Evolutionary conservation across 129 eudicot species (phyloP), one percentile per base, ranked within the genome.

Genomic region (Pseudognaphalium luteoalbum): DNA sequence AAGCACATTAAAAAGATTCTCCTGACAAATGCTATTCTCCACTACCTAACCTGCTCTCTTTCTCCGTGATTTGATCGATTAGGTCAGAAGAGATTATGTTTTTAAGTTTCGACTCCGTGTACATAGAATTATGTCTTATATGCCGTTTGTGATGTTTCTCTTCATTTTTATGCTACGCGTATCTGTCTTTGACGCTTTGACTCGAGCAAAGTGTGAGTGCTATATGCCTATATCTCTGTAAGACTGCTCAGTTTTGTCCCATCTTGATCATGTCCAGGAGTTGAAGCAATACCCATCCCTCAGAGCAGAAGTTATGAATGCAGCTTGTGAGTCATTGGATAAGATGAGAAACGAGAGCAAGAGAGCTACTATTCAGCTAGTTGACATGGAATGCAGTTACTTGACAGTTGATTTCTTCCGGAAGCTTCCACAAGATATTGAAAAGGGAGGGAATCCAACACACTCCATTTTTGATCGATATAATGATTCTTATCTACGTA

Each of bases 371-470:
- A 57, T 94, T 64, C 98, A 90, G 87, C 86, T 94, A 34, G 98
- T 94, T 17, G 98, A 94, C 21, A 94, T 94, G 98, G 98, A 94
- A 76, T 87, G 87, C 67, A 83, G 93, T 78, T 94, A 94, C 74
- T 61, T 94, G 73, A 94, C 98, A 9, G 97, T 94, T 64, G 98
- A 94, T 61, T 94, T 94, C 85, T 94, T 94, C 81, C 88, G 98
- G 65, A 91, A 89, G 92, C 97, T 94, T 82, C 98, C 98, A 68
- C 98, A 94, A 68, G 98, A 94, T 84, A 81, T 87, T 21, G 98
- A 94, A 86, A 94, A 94, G 85, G 98, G 98, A 16, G 98, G 98
- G 69, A 94, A 94, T 74, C 98, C 98, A 73, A 90, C 98, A 12
- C 97, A 90, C 87, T 93, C 98, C 0, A 88, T 93, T 28, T 93